These are phyloP conservation scores for Talaromyces ruber DNA, from an alignment of 495 filamentous ascomycete genomes.

Conservation along the genomic window DNA sequence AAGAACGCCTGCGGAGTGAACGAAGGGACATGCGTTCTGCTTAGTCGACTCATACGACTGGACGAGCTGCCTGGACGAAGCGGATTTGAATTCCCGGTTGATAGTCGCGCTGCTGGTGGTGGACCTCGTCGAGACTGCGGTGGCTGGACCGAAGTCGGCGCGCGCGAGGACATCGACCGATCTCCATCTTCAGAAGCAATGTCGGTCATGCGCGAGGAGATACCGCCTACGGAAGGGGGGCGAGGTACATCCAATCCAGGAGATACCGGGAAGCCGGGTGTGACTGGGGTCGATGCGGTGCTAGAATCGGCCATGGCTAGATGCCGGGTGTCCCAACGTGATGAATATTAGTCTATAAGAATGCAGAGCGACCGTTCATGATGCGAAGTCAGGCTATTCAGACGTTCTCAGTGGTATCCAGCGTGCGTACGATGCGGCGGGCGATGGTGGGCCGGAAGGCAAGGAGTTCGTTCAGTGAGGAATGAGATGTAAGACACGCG, in stretches of 20 bases:
- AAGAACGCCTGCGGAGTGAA: slow-evolving; percentile 88
- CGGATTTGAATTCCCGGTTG: slow-evolving; percentile 21
- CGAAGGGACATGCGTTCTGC: slow-evolving; percentile 81
- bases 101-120: slow-evolving; percentile 28
- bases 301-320: slow-evolving; percentile 9
- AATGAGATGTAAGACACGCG: background rate
- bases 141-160: slow-evolving; percentile 27
- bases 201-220: slow-evolving; percentile 83
- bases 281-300: slow-evolving; percentile 3
- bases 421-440: background rate
- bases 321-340: background rate
- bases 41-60: slow-evolving; percentile 66
- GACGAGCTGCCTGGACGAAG: slow-evolving; percentile 54
- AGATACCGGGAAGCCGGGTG: background rate
- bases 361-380: background rate
- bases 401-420: background rate
- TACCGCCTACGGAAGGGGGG: slow-evolving; percentile 45
- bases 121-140: slow-evolving; percentile 43
- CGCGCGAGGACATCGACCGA: slow-evolving; percentile 25
- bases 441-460: background rate
- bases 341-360: background rate
- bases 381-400: background rate
- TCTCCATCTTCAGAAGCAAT: slow-evolving; percentile 51
- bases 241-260: slow-evolving; percentile 29
- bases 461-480: background rate